Conservation (phyloP, 495 filamentous ascomycete species). For the Apiosordaria backusii region DNA sequence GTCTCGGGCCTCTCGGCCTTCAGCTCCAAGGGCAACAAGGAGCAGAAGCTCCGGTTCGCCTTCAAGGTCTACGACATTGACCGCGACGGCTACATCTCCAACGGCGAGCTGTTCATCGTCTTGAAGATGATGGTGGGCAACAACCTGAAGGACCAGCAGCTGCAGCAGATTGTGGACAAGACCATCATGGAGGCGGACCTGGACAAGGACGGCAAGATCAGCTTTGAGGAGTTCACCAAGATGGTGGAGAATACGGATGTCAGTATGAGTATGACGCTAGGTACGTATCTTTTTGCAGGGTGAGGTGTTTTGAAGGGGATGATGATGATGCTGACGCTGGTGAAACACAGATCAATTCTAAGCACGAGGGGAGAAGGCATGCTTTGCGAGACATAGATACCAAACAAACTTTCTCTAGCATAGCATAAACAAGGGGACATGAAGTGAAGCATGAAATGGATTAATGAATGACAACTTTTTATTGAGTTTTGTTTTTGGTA, state of each 20-base stretch:
- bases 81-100: conserved; percentile 96
- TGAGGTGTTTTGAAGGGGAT: background rate
- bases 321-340: background rate
- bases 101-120: conserved; percentile 98
- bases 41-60: conserved; percentile 95
- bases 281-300: conserved; percentile 47
- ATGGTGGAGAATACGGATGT: conserved; percentile 99
- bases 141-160: conserved; percentile 97
- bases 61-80: conserved; percentile 99
- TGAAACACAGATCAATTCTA: background rate
- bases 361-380: background rate
- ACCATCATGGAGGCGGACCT: conserved; percentile 99
- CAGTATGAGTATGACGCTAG: conserved; percentile 96
- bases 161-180: conserved; percentile 99
- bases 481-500: background rate
- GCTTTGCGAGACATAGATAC: background rate
- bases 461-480: background rate
- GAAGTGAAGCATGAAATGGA: background rate
- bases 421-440: background rate
- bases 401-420: background rate
- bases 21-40: conserved; percentile 96
- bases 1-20: conserved; percentile 94
- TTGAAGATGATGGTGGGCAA: conserved; percentile 99
- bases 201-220: conserved; percentile 96
- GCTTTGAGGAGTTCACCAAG: conserved; percentile 97